Base-by-base conservation (phyloP, 2,329 filamentous ascomycete genomes). In the Aaosphaeria arxii region DNA sequence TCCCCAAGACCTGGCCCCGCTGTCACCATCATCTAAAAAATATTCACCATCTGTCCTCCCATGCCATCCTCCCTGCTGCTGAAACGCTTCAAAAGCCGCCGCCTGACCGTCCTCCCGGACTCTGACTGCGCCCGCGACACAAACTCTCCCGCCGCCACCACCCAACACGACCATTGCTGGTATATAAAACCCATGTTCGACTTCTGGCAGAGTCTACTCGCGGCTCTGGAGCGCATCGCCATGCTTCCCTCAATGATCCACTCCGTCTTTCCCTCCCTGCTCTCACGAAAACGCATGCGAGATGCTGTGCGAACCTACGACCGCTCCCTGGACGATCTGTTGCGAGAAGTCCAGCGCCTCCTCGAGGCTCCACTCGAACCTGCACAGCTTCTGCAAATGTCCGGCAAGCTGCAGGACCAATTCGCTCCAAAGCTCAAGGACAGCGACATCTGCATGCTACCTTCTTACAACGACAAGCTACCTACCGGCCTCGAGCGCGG, bases 391-490 rank as follows among this genome's bases (percentile, higher is more conserved):
- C 63, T 75, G 47, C 62, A 63, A 30, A 75, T 78, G 61, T 78
- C 76, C 36, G 55, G 54, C 42, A 61, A 66, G 49, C 61, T 79
- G 51, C 71, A 75, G 50, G 67, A 71, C 28, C 80, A 85, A 56
- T 83, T 84, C 56, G 69, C 71, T 44, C 71, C 77, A 44, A 79
- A 78, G 55, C 69, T 85, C 30, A 74, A 79, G 55, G 70, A 74
- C 39, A 83, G 78, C 63, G 75, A 80, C 28, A 77, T 80, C 49
- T 83, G 79, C 67, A 86, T 86, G 83, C 71, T 86, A 46, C 83
- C 83, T 2, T 86, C 83, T 5, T 85, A 83, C 69, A 83, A 80
- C 62, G 76, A 84, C 60, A 78, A 78, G 13, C 71, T 86, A 5
- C 83, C 83, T 1, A 78, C 77, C 5, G 83, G 83, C 4, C 63